Evolutionary conservation across 2,329 filamentous ascomycete genomes (phyloP), one percentile per base, ranked within the genome.

Genomic region (Colletotrichum graminicola): DNA sequence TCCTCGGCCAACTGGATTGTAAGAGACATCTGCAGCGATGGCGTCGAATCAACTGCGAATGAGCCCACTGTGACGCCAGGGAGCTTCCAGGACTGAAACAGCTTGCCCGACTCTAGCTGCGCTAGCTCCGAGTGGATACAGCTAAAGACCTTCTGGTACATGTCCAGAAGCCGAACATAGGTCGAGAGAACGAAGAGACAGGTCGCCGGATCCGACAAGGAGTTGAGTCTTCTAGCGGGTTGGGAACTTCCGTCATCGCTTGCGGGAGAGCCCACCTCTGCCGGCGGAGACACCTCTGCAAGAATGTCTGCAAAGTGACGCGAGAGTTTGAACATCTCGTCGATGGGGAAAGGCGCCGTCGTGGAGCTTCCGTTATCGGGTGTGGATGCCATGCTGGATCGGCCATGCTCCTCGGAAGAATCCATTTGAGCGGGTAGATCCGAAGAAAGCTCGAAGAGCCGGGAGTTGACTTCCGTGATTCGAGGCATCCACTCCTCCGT

Each of bases 1-100:
- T 83, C 81, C 68, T 83, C 81, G 6, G 80, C 82, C n/a, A 84
- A 75, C 71, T 83, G 81, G 39, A 84, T 77, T 3, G 82, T 82
- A 26, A 84, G 76, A 14, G 79, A 82, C 79, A 84, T 82, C 70
- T 83, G 82, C 43, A 84, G 76, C n/a, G 79, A 78, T 1, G 81
- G 80, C 5, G 81, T 79, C 16, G 81, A 80, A 56, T 81, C 80
- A 21, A 84, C 79, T 5, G 81, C 77, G 55, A 83, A 82, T 4
- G 80, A 81, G 5, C 82, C 82, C 2, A 84, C 77, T 5, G 80
- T 81, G 5, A 84, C 82, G 59, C 81, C 79, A 14, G 82, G 82
- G 2, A 84, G 78, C 62, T 80, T 80, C 78, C 82, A 84, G 57
- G 80, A 78, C 26, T 73, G 75, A 36, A 84, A 82, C 16, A 75